Percentiles rank a stretch among this genome's conserved stretches.
phyloP scores from a whole-genome alignment of 192 early-diverging fungal species.

The Coemansia sp. region DNA sequence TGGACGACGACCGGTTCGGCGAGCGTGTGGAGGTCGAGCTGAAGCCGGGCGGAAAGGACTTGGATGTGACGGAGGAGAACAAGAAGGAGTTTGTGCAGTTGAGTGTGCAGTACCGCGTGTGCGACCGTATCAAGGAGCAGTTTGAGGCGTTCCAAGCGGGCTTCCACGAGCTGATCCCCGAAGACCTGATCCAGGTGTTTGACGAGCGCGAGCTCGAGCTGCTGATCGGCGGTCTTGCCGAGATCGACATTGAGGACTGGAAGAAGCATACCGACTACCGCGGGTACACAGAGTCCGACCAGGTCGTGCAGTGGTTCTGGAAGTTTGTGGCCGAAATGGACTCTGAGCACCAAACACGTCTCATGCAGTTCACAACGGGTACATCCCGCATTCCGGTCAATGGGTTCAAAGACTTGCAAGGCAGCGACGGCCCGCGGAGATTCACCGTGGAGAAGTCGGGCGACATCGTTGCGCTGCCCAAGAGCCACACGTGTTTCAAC shows the following conservation, averaged over 20 bases:
- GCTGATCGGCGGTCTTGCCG: constrained; percentile 93
- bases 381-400: constrained; percentile 98
- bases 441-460: constrained; percentile 97
- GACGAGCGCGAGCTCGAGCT: constrained; percentile 98
- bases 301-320: constrained; percentile 97
- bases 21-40: constrained; percentile 85
- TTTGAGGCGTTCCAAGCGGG: constrained; percentile 93
- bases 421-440: constrained; percentile 89
- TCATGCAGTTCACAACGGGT: constrained; percentile 97
- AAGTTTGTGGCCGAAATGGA: constrained; percentile 86
- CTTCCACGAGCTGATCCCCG: constrained; percentile 94
- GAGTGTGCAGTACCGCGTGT: constrained; percentile 86
- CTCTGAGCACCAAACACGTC: constrained; percentile 87
- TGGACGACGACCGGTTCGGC: constrained; percentile 94
- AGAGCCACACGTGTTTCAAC: constrained; percentile 98
- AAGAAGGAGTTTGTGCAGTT: constrained; percentile 94
- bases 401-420: constrained; percentile 98
- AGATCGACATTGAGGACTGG: constrained; percentile 98
- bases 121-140: constrained; percentile 91
- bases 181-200: constrained; percentile 92
- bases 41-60: constrained; percentile 82
- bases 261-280: constrained; percentile 98
- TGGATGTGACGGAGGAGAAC: constrained; percentile 94
- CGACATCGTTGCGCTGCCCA: constrained; percentile 80
- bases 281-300: constrained; percentile 96